Percentiles rank a stretch among this genome's conserved stretches.
Conservation (phyloP, 2,329 filamentous ascomycete genomes). For the Trichoderma aggressivum region DNA sequence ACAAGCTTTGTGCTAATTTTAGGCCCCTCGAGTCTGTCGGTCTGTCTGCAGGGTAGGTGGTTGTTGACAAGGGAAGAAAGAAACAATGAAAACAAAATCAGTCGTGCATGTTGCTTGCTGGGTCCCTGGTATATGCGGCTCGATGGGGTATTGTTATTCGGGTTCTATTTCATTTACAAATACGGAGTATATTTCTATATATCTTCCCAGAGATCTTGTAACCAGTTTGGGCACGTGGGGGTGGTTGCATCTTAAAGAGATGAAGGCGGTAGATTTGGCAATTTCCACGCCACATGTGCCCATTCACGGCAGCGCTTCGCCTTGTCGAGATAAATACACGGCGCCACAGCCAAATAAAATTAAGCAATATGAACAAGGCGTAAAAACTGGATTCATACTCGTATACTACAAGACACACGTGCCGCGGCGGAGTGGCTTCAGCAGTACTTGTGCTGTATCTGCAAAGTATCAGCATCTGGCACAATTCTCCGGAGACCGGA, state of each 20-base stretch:
- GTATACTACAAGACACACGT: neutral
- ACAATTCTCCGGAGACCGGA: neutral
- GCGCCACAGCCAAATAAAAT: neutral
- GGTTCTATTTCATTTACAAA: neutral
- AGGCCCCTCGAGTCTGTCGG: neutral
- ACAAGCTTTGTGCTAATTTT: constrained; percentile 11
- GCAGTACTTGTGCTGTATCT: neutral
- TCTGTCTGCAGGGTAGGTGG: neutral
- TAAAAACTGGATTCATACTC: neutral
- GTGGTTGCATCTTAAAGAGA: neutral
- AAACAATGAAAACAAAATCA: neutral
- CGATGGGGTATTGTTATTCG: neutral
- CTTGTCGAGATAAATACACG: neutral
- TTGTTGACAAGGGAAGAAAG: neutral
- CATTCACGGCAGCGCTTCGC: neutral
- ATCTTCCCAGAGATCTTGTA: neutral
- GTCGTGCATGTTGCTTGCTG: neutral
- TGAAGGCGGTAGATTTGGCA: neutral
- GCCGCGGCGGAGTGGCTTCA: neutral
- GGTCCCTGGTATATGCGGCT: neutral
- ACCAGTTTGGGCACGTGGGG: neutral
- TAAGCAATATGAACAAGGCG: neutral
- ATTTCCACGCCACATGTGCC: neutral
- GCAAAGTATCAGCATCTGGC: neutral
- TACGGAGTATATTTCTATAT: neutral